Evolutionary conservation across 2,329 filamentous ascomycete genomes (phyloP).

Genomic region (Fusarium robinianum): DNA sequence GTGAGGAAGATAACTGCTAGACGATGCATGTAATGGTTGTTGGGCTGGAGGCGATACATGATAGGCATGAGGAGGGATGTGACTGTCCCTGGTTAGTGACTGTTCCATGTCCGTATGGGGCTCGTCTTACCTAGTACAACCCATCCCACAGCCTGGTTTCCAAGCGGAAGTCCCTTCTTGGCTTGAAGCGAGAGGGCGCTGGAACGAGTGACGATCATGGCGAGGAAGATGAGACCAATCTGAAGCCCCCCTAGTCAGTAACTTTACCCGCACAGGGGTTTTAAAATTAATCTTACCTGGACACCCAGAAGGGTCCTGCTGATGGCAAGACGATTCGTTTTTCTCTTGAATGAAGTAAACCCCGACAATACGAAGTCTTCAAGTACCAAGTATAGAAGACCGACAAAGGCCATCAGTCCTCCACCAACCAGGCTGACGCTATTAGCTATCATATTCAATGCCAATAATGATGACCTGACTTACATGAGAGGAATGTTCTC

Average conservation of each 20-base stretch:
- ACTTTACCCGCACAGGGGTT: not conserved
- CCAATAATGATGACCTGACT: conserved; percentile 34
- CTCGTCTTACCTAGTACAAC: conserved; percentile 65
- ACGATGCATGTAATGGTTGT: conserved; percentile 87
- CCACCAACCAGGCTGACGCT: conserved; percentile 70
- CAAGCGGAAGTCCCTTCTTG: conserved; percentile 80
- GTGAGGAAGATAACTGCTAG: conserved; percentile 88
- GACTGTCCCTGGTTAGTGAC: conserved; percentile 50
- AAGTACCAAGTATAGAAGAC: conserved; percentile 77
- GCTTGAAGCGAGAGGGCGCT: conserved; percentile 85
- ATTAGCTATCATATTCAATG: conserved; percentile 11
- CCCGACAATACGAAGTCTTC: conserved; percentile 65
- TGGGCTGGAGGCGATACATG: conserved; percentile 78
- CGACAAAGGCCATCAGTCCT: conserved; percentile 74
- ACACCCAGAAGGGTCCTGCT: conserved; percentile 66
- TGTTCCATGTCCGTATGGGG: not conserved
- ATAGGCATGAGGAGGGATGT: conserved; percentile 78
- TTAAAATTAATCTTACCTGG: conserved; percentile 54
- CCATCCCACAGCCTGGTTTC: conserved; percentile 89
- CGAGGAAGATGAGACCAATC: conserved; percentile 76
- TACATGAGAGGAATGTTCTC: conserved; percentile 79
- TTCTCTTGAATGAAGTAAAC: conserved; percentile 40
- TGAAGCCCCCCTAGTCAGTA: conserved; percentile 38
- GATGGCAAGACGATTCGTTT: conserved; percentile 45
- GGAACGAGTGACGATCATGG: conserved; percentile 84